Evolutionary conservation across 1,139 yeast species (phyloP), one percentile per base, ranked within the genome.

Genomic region (Yarrowia galli): DNA sequence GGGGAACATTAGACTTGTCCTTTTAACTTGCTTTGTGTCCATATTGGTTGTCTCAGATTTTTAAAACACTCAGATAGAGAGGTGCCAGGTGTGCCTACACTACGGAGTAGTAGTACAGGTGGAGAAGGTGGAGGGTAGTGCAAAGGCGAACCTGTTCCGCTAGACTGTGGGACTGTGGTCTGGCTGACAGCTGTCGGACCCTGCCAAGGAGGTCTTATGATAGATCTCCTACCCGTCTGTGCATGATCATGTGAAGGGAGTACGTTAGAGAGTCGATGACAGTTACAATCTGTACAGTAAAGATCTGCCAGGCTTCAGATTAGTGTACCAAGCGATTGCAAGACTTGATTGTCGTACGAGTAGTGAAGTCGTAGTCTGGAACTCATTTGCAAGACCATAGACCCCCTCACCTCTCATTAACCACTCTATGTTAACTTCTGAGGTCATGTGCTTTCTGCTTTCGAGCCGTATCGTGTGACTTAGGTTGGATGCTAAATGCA

Each of bases 381-480:
- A 32, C 22, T 2, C 32, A 20, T 12, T 15, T 7, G 9, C 25
- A 25, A 28, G 22, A 28, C 23, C 2, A n/a, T 3, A 10, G 12
- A 23, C 25, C n/a, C n/a, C n/a, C 15, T 13, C 36, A n/a, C 23
- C 23, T 13, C 3, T 20, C 15, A 9, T 48, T 48, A 48, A 36
- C 23, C 23, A 28, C 38, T 18, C 38, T 48, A 28, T 20, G 51
- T 45, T 16, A 22, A 13, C 48, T 20, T 28, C 48, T 43, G 48
- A 46, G 32, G 12, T n/a, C 10, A 48, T 20, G n/a, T 6, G 20
- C 5, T 12, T 32, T 51, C 28, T 6, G 20, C 5, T 12, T 32
- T 51, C 28, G 58, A 51, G 58, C 58, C 58, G 58, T 51, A 42
- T 51, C 58, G 58, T 51, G 58, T 51, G 56, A 51, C 56, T 32